Base-by-base conservation (phyloP, 1,139 yeast genomes). In the Eremothecium cymbalariae region DNA sequence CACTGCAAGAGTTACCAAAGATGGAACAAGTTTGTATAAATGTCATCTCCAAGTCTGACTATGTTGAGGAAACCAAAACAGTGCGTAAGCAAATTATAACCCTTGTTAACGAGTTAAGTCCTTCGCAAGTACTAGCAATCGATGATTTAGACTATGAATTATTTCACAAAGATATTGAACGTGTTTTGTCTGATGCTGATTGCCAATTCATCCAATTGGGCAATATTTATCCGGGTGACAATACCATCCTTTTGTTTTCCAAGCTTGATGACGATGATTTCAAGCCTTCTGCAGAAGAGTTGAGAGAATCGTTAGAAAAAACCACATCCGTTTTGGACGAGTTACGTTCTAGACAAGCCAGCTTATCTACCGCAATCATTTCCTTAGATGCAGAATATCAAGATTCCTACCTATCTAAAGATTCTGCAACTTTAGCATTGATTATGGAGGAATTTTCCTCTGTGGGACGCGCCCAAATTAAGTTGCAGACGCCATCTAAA, bases 141-240 rank as follows among this genome's bases (percentile, higher is more conserved):
- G 58, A 63, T 13, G 95, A 83, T 48, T 70, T 90, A 46, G 86
- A 83, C 51, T 65, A 72, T 9, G 79, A 82, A 53, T 74, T 86
- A 43, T 64, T 73, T 43, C 61, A 64, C 29, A 72, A 70, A 47
- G 70, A 59, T 35, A 53, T 50, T 18, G 61, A 62, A 44, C 64
- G 62, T 36, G 62, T 67, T 48, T 63, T 61, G 41, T 72, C 77
- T 33, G 64, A 67, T 36, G 63, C 67, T 33, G 63, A 69, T 33
- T 77, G 77, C 34, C 64, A 68, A 19, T 72, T 73, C 41, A 72
- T 84, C 36, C 72, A 82, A 37, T 57, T 73, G 9, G 68, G 72
- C 11, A 67, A 64, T 25, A 57, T 53, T 32, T 60, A 48, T 36
- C 47, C 62, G 8, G 61, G 55, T 29, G 57, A 57, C 32, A 67